Base-by-base conservation (phyloP, 2,329 filamentous ascomycete species). In the Aphanocladium album region DNA sequence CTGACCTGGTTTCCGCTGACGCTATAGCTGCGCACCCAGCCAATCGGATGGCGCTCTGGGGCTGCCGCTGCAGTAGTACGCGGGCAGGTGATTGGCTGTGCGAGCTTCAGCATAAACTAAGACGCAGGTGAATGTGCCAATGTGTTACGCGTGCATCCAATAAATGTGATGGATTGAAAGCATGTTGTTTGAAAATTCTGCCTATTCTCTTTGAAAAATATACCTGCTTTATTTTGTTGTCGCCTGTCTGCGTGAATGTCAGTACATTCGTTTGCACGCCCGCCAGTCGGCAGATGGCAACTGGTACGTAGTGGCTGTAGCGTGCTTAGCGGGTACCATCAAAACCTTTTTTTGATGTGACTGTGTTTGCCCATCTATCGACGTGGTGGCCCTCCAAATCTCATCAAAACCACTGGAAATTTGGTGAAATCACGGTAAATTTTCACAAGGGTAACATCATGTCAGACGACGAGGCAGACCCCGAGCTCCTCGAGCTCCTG, bases 381-480 rank as follows among this genome's bases (percentile, higher is more conserved):
- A 19, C 53, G 17, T 14, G 37, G 30, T 41, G 14, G 53, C 46
- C 21, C 17, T 17, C 30, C 0, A 27, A 49, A 21, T 30, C 33
- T 21, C 16, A 25, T 3, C 4, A 33, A 50, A 19, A 33, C 5
- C 12, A 14, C 17, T 4, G 33, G 41, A 35, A 33, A 33, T 57
- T 1, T 27, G 7, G 23, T 35, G 14, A 35, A 33, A n/a, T 9
- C 11, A 9, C 33, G 16, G 4, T 14, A 23, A 17, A 6, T 27
- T 45, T 16, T 23, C 11, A 17, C 39, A 35, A 12, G 3, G 2
- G 49, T 14, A 6, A 53, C 63, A 77, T 53, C 67, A 96, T 96
- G 90, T 96, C 91, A 51, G 92, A 97, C 78, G 91, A 96, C 74
- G 93, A 96, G 74, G 88, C 89, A 52, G 93, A 97, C 71, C 88